Percentiles rank a stretch among this genome's conserved stretches.
phyloP scores from a whole-genome alignment of 257 asterid species.

The Avicennia marina region DNA sequence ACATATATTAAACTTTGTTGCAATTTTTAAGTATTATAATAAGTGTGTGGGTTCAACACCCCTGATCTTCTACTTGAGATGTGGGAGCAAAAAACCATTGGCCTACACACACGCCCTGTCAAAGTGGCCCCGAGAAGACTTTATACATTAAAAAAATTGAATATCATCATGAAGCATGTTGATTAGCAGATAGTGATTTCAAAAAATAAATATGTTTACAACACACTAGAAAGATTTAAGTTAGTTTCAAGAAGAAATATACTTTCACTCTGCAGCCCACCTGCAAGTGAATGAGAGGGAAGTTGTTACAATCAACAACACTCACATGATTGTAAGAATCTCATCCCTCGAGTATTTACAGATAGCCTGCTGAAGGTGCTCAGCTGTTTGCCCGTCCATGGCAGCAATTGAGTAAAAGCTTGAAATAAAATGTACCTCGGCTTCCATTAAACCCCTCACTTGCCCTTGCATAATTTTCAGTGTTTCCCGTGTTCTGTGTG shows the following conservation, averaged over 20 bases:
- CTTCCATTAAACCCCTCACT: slow-evolving; percentile 64
- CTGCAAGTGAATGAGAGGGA: too few relatives aligned
- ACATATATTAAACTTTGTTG: too few relatives aligned
- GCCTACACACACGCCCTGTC: too few relatives aligned
- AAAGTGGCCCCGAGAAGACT: too few relatives aligned
- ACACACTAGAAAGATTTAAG: too few relatives aligned
- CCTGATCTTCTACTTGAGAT: too few relatives aligned
- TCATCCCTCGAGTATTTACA: slow-evolving; percentile 64
- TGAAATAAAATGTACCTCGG: slow-evolving; percentile 73
- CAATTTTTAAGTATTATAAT: too few relatives aligned
- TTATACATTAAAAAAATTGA: not conserved
- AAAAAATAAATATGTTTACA: not conserved
- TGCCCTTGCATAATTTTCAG: slow-evolving; percentile 83
- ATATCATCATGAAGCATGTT: not conserved
- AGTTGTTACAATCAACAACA: slow-evolving; percentile 23
- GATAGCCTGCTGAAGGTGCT: slow-evolving; percentile 66
- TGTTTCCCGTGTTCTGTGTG: slow-evolving; percentile 77
- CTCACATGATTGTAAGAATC: slow-evolving; percentile 84
- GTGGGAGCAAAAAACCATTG: too few relatives aligned
- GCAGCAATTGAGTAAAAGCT: slow-evolving; percentile 96
- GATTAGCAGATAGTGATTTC: not conserved
- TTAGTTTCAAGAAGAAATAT: too few relatives aligned
- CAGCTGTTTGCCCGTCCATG: slow-evolving; percentile 97
- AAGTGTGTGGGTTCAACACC: too few relatives aligned
- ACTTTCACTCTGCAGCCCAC: too few relatives aligned